Evolutionary conservation across 176 grass and related monocot genomes (phyloP).

Genomic region (Bonia amplexicaulis): DNA sequence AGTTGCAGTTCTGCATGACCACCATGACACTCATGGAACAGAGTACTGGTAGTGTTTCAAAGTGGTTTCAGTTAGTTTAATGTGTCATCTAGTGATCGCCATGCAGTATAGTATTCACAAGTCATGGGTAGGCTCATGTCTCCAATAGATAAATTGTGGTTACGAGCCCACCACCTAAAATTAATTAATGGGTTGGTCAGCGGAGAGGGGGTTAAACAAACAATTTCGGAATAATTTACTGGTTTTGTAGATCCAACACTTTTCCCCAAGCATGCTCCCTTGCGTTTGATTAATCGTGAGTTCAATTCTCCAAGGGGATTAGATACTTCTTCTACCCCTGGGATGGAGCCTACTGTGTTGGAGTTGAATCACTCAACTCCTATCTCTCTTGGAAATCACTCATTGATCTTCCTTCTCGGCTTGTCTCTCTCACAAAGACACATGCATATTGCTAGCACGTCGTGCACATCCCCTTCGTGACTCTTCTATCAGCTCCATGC

Average conservation of each 20-base stretch:
- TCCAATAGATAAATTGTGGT: constrained; percentile 35
- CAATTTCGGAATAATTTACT: constrained; percentile 29
- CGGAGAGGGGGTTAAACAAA: constrained; percentile 19
- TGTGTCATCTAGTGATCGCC: constrained; percentile 26
- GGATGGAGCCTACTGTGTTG: constrained; percentile 40
- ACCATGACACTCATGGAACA: constrained; percentile 11
- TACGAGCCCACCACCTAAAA: constrained; percentile 37
- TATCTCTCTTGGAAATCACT: no score
- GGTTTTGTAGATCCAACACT: constrained; percentile 51
- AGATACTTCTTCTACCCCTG: constrained; percentile 75
- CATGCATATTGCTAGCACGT: no score
- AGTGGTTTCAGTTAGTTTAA: constrained; percentile 22
- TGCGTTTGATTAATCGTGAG: constrained; percentile 32
- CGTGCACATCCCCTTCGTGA: no score
- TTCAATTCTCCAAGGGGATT: constrained; percentile 42
- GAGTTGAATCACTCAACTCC: no score
- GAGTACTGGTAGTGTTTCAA: background rate
- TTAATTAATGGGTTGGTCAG: constrained; percentile 36
- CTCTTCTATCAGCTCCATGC: no score
- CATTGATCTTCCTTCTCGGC: no score
- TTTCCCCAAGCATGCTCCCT: constrained; percentile 32
- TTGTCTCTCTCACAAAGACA: no score
- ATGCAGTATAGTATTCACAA: constrained; percentile 32
- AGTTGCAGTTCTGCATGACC: constrained; percentile 18
- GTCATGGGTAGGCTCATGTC: constrained; percentile 39